These are phyloP conservation scores for Phragmites australis DNA, from an alignment of 176 grass and related monocot species.

Conservation along the genomic window DNA sequence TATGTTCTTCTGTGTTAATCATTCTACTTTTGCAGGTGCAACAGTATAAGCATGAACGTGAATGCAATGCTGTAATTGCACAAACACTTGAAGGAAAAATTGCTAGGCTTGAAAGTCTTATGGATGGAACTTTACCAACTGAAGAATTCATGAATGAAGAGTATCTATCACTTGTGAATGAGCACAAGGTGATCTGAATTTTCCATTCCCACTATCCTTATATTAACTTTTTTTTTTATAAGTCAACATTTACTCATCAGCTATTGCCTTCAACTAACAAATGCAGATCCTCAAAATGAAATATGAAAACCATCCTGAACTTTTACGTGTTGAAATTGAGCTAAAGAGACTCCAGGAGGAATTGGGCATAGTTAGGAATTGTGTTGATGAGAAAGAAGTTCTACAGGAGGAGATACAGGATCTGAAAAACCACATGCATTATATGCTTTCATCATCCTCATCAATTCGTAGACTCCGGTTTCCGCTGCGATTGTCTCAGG, in stretches of 20 bases:
- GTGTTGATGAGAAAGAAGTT: conserved; percentile 74
- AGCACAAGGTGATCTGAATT: conserved; percentile 69
- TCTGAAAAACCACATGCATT: conserved; percentile 79
- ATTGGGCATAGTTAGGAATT: conserved; percentile 66
- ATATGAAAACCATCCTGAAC: conserved; percentile 89
- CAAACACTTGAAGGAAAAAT: conserved; percentile 95
- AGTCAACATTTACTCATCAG: conserved; percentile 17
- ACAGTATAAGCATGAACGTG: conserved; percentile 95
- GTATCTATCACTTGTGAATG: conserved; percentile 79
- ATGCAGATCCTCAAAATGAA: conserved; percentile 77
- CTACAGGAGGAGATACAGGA: conserved; percentile 92
- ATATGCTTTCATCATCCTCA: conserved; percentile 57
- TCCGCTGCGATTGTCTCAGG: conserved; percentile 43
- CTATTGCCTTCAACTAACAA: conserved; percentile 29
- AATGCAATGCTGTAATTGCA: conserved; percentile 95
- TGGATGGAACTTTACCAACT: conserved; percentile 93
- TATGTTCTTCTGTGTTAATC: conserved; percentile 10
- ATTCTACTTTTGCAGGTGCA: conserved; percentile 63
- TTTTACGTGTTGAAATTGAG: conserved; percentile 70
- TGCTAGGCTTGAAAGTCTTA: conserved; percentile 91
- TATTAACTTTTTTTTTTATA: conserved; percentile 15
- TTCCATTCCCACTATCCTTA: background rate
- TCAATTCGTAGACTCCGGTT: conserved; percentile 46
- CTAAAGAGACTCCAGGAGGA: conserved; percentile 75
- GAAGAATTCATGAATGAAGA: conserved; percentile 94